phyloP scores from a whole-genome alignment of 768 basidiomycete species.

The Cystobasidiopsis lactophilus region DNA sequence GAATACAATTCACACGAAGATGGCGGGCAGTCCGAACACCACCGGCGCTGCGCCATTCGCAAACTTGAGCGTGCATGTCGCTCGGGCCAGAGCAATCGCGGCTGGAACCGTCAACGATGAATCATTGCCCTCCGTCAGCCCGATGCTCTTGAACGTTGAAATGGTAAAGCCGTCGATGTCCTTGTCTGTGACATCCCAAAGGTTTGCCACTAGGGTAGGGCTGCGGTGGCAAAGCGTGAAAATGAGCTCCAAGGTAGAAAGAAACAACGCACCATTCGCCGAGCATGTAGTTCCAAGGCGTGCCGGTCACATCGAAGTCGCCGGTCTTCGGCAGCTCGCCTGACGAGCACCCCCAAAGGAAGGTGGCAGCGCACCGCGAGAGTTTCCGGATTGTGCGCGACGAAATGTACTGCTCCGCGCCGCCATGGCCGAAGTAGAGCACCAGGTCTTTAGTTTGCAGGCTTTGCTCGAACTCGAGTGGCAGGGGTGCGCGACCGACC shows the following conservation, averaged over 20 bases:
- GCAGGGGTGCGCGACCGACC: conserved; percentile 49
- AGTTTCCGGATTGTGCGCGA: conserved; percentile 66
- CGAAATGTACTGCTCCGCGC: conserved; percentile 79
- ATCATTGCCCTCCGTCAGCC: conserved; percentile 23
- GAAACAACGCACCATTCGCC: conserved; percentile 64
- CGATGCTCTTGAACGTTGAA: conserved; percentile 52
- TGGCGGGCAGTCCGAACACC: conserved; percentile 87
- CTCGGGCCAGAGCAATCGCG: conserved; percentile 59
- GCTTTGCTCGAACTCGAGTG: conserved; percentile 58
- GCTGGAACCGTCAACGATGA: conserved; percentile 36
- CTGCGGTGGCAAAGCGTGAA: conserved; percentile 26
- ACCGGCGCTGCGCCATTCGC: conserved; percentile 87
- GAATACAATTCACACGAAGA: conserved; percentile 35
- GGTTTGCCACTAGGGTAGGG: conserved; percentile 74
- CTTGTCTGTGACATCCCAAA: conserved; percentile 96
- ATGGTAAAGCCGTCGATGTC: conserved; percentile 88
- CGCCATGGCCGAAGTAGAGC: conserved; percentile 94
- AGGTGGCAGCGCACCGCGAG: conserved; percentile 66
- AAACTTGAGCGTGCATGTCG: conserved; percentile 69
- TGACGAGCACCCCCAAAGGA: conserved; percentile 98
- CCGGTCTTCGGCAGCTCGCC: conserved; percentile 73
- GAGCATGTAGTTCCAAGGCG: conserved; percentile 87
- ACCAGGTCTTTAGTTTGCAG: conserved; percentile 56
- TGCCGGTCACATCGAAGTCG: conserved; percentile 77
- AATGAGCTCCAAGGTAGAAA: neutral